Conservation (phyloP, 495 filamentous ascomycete species). For the Xylaria grammica region DNA sequence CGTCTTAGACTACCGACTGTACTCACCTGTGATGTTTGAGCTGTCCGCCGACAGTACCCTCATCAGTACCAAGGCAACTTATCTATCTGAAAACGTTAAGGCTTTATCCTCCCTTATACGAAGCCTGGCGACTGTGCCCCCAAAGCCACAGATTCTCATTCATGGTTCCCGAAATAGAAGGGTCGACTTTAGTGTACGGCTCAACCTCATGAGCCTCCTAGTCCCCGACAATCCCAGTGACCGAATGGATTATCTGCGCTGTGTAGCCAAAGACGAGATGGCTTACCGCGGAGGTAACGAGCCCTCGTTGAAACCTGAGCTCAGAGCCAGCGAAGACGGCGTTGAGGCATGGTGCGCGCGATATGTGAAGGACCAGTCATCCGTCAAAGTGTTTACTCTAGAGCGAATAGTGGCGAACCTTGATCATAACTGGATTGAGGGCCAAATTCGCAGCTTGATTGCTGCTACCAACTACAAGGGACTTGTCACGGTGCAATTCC, state of each 20-base stretch:
- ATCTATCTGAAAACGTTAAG: conserved; percentile 46
- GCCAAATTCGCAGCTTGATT: conserved; percentile 54
- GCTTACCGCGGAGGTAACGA: conserved; percentile 53
- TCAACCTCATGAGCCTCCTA: conserved; percentile 59
- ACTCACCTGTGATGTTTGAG: conserved; percentile 52
- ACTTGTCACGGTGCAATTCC: conserved; percentile 54
- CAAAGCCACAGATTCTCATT: conserved; percentile 57
- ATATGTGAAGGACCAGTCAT: conserved; percentile 52
- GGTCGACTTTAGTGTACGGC: conserved; percentile 55
- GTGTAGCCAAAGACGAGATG: conserved; percentile 53
- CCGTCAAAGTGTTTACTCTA: conserved; percentile 55
- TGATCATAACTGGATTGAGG: conserved; percentile 57
- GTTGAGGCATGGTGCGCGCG: conserved; percentile 55
- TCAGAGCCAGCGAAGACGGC: conserved; percentile 37
- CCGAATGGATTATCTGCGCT: conserved; percentile 58
- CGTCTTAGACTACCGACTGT: conserved; percentile 55
- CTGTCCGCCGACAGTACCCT: conserved; percentile 53
- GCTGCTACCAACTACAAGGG: conserved; percentile 52
- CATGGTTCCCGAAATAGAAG: conserved; percentile 41
- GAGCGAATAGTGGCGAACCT: conserved; percentile 57
- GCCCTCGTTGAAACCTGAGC: conserved; percentile 42
- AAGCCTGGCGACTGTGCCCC: conserved; percentile 53
- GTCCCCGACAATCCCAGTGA: conserved; percentile 44
- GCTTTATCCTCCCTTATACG: conserved; percentile 51
- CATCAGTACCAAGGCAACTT: conserved; percentile 47